Percentiles rank a stretch among this genome's conserved stretches.
phyloP scores from a whole-genome alignment of 179 eudicot genomes.

The Patellifolia procumbens region DNA sequence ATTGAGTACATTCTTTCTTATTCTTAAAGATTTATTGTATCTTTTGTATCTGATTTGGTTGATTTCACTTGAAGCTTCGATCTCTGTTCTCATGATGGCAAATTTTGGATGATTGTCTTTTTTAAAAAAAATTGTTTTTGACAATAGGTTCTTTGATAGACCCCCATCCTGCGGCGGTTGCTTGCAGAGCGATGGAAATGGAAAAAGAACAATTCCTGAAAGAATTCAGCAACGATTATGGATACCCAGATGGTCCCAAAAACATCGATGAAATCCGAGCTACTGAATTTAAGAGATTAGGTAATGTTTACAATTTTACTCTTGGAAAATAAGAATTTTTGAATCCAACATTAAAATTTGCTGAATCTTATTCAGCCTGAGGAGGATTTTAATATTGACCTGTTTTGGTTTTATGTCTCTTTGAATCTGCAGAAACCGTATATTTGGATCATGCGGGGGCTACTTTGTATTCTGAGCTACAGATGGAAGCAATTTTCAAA shows the following conservation, averaged over 20 bases:
- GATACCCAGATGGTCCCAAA: conserved; percentile 72
- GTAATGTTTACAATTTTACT: not conserved
- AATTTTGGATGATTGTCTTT: too few relatives aligned
- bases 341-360: not conserved
- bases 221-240: conserved; percentile 73
- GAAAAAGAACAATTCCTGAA: conserved; percentile 63
- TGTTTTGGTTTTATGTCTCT: not conserved
- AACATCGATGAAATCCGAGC: conserved; percentile 69
- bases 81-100: too few relatives aligned
- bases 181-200: conserved; percentile 2
- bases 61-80: too few relatives aligned
- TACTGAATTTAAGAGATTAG: conserved; percentile 72
- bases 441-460: conserved; percentile 99
- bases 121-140: too few relatives aligned
- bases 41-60: too few relatives aligned
- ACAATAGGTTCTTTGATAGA: too few relatives aligned
- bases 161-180: too few relatives aligned
- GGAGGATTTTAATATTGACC: not conserved
- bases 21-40: too few relatives aligned
- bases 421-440: conserved; percentile 50
- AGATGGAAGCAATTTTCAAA: conserved; percentile 81
- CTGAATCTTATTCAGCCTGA: not conserved
- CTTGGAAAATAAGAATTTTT: too few relatives aligned
- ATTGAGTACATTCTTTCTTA: too few relatives aligned
- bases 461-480: conserved; percentile 84